Evolutionary conservation across 257 asterid species (phyloP), one percentile per base, ranked within the genome.

Genomic region (Solanum lignicaule): DNA sequence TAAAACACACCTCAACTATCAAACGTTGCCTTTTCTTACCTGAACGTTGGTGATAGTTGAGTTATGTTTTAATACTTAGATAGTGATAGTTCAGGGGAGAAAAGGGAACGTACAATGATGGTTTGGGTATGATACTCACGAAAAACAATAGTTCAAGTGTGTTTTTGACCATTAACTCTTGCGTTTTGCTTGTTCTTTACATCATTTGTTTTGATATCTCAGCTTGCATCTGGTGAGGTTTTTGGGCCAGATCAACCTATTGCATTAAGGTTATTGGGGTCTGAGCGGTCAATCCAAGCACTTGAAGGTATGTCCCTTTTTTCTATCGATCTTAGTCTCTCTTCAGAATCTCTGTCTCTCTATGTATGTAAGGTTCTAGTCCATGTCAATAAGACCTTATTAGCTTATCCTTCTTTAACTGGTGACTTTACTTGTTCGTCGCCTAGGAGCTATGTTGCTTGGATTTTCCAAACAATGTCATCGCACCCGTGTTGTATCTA

Each of bases 211-310:
- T 86, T 87, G 87, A 71, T 87, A 78, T 88, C 88, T 85, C 89
- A 94, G 98, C 93, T 95, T 88, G 98, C 98, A 65, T 90, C 98
- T 46, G 99, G 99, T 7, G 98, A 95, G 91, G 99, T 95, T 85
- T 95, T 97, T 79, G 99, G 99, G 78, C 92, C 92, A 65, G 95
- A 97, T 89, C 99, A 97, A 89, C 99, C 99, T 20, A 90, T 97
- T 83, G 98, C 99, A 15, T 85, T 97, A 31, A 96, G 94, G 43
- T 84, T 97, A 73, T 92, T 97, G 90, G 99, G 99, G 88, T 97
- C 99, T 7, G 97, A 95, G 82, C 92, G 99, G 72, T 97, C 99
- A 35, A 4, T 94, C 23, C 94, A 94, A 93, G 99, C 99, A 7
- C 99, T 97, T 88, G 99, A 97, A 96, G 99, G 99, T 97, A 90